A percentile compares a stretch with the other conserved stretches of the same genome.
Conservation (phyloP, 2,329 filamentous ascomycete genomes). For the Annulohypoxylon truncatum region DNA sequence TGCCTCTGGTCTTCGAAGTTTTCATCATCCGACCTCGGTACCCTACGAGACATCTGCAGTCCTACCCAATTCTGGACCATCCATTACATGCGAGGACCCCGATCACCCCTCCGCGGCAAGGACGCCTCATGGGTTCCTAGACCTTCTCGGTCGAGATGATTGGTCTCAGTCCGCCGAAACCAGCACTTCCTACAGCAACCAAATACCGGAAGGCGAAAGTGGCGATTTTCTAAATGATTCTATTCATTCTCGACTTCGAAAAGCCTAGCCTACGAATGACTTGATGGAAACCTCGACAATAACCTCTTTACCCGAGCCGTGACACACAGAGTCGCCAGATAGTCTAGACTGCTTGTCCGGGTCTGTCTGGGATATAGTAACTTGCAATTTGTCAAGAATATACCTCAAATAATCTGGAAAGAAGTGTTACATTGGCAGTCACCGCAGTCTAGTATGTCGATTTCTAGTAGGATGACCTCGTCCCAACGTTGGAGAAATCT, state of each 20-base stretch:
- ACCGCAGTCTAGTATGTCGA: neutral
- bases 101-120: neutral
- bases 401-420: too few species aligned
- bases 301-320: neutral
- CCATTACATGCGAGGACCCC: neutral
- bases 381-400: too few species aligned
- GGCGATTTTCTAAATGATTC: neutral
- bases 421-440: too few species aligned
- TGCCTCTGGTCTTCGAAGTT: neutral
- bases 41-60: slow-evolving; percentile 2
- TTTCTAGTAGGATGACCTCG: neutral
- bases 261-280: neutral
- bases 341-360: too few species aligned
- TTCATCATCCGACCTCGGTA: neutral
- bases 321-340: too few species aligned
- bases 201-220: neutral
- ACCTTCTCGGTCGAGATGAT: slow-evolving; percentile 26
- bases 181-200: neutral
- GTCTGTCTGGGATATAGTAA: too few species aligned
- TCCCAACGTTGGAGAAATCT: neutral
- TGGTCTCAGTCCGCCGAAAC: slow-evolving; percentile 18
- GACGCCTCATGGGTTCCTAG: slow-evolving; percentile 14
- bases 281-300: neutral
- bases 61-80: neutral
- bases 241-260: neutral